Evolutionary conservation across 129 eudicot species (phyloP), one percentile per base, ranked within the genome.

Genomic region (Chrysanthemum seticuspe): DNA sequence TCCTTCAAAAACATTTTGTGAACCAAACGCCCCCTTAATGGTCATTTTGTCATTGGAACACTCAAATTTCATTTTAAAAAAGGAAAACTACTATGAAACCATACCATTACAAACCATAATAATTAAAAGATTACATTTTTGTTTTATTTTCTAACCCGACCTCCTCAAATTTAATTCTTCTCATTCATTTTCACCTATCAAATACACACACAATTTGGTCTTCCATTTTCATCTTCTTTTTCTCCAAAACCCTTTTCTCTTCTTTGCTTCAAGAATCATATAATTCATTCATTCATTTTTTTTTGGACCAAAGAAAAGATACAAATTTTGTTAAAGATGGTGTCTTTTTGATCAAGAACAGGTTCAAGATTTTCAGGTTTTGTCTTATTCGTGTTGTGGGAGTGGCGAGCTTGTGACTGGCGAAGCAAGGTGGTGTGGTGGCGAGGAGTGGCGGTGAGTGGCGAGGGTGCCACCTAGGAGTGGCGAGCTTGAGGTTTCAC

Each of bases 31-130:
- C n/a, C n/a, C n/a, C 21, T 3, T n/a, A 57, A 65, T 61, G 81
- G 75, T 69, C 73, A 6, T 53, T 55, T 74, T 57, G 49, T 29
- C 81, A 69, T 77, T 62, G 81, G 71, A 62, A 77, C 50, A 70
- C 65, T 58, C 27, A 3, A 0, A 15, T 14, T 55, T 15, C 0
- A 14, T 0, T 55, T n/a, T 0, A 13, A 29, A 45, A 44, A 57
- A 12, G 61, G 45, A 74, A 75, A 67, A 67, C 56, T 76, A 75
- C 73, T 66, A 45, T 51, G 56, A 51, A 51, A 51, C 15, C 56
- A 10, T 51, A 51, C 56, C 36, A 31, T 31, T n/a, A n/a, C n/a
- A n/a, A n/a, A n/a, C n/a, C n/a, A n/a, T n/a, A n/a, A n/a, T n/a
- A n/a, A n/a, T n/a, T n/a, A n/a, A n/a, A n/a, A 27, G 13, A 34